Percentiles rank a stretch among this genome's conserved stretches.
Conservation (phyloP, 352 stramenopile genomes). For the Globisporangium spinosum region DNA sequence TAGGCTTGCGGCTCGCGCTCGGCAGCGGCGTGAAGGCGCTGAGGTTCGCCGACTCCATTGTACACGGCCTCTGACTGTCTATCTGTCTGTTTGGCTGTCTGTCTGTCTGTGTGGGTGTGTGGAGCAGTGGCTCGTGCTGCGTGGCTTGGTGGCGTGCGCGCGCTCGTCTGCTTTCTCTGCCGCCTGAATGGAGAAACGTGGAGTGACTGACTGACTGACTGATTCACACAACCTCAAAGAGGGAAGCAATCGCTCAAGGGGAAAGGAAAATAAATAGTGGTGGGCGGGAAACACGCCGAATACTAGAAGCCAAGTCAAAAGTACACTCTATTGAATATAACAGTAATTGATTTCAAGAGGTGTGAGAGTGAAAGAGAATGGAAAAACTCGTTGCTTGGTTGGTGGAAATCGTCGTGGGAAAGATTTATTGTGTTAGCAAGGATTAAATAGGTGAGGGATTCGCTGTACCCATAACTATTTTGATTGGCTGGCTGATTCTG, state of each 20-base stretch:
- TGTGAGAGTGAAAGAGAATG: not conserved
- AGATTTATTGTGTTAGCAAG: not conserved
- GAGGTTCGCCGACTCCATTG: slow-evolving; percentile 7
- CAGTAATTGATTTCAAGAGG: not conserved
- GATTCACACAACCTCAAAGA: slow-evolving; percentile 3
- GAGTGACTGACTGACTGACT: not conserved
- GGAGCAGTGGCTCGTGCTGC: not conserved
- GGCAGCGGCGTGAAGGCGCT: slow-evolving; percentile 10
- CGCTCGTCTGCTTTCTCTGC: slow-evolving; percentile 4
- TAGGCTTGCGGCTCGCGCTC: slow-evolving; percentile 23
- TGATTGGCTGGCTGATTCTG: slow-evolving; percentile 11
- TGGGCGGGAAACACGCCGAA: not conserved
- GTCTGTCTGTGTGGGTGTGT: not conserved
- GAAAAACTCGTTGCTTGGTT: not conserved
- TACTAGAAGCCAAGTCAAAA: not conserved
- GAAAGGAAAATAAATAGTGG: not conserved
- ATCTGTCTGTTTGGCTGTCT: not conserved
- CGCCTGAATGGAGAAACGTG: not conserved
- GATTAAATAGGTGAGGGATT: not conserved
- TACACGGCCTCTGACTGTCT: not conserved
- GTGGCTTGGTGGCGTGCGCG: too few relatives aligned
- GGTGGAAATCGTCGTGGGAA: not conserved
- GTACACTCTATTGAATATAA: not conserved
- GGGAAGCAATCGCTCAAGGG: not conserved
- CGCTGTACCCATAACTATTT: slow-evolving; percentile 1